phyloP scores from a whole-genome alignment of 2,329 filamentous ascomycete species.

The Orbilia quercus region DNA sequence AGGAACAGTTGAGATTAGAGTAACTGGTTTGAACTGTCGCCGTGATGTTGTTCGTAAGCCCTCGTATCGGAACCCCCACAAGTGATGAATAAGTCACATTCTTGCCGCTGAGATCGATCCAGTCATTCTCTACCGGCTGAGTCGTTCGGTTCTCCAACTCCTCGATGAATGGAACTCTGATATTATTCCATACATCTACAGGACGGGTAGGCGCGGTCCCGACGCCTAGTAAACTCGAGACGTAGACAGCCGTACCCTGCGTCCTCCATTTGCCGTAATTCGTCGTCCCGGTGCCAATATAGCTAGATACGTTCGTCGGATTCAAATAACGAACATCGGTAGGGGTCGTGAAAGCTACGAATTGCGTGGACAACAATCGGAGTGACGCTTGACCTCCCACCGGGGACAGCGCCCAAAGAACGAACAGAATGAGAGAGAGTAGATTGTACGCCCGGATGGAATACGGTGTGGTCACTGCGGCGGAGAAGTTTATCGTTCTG shows the following conservation, averaged over 20 bases:
- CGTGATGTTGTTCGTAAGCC: constrained; percentile 1
- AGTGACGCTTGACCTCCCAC: constrained; percentile 15
- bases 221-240: constrained; percentile 4
- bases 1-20: constrained; percentile 9
- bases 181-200: constrained; percentile 11
- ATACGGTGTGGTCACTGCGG: constrained; percentile 4
- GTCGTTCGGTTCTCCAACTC: background rate
- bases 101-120: background rate
- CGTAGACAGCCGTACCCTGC: too few relatives aligned
- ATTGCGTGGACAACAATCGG: constrained; percentile 7
- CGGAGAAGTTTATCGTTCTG: constrained; percentile 1
- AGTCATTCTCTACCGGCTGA: too few relatives aligned
- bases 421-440: constrained; percentile 1
- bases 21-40: constrained; percentile 6
- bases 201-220: background rate
- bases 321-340: constrained; percentile 1
- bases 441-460: constrained; percentile 7
- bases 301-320: constrained; percentile 1
- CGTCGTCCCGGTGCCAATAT: too few relatives aligned
- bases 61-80: constrained; percentile 8
- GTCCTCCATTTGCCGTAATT: too few relatives aligned
- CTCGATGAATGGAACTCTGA: constrained; percentile 8
- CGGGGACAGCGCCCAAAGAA: constrained; percentile 3
- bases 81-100: constrained; percentile 13
- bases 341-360: background rate